These are phyloP conservation scores for Penicillium pulvis DNA, from an alignment of 495 filamentous ascomycete species.

Conservation along the genomic window DNA sequence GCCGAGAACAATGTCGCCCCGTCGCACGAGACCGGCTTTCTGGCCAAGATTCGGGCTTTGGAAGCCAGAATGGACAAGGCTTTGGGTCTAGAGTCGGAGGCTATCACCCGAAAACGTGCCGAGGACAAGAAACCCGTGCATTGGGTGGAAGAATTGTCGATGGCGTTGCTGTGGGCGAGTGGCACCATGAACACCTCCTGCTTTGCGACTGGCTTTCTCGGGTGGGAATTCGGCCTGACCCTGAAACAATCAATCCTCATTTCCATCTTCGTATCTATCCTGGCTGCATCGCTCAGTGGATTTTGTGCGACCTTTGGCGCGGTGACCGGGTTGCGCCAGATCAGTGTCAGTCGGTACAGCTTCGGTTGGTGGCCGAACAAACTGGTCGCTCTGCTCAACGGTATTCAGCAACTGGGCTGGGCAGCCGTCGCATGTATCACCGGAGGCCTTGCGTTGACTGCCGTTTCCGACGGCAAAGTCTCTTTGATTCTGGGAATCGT, in stretches of 20 bases:
- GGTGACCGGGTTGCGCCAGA: slow-evolving; percentile 76
- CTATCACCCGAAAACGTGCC: slow-evolving; percentile 49
- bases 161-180: slow-evolving; percentile 54
- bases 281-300: slow-evolving; percentile 15
- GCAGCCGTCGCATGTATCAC: slow-evolving; percentile 43
- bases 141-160: slow-evolving; percentile 38
- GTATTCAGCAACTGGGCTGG: slow-evolving; percentile 37
- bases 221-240: slow-evolving; percentile 37
- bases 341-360: slow-evolving; percentile 63
- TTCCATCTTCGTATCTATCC: slow-evolving; percentile 37
- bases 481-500: slow-evolving; percentile 45
- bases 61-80: slow-evolving; percentile 51
- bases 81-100: slow-evolving; percentile 53
- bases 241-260: slow-evolving; percentile 38
- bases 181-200: slow-evolving; percentile 58
- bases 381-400: slow-evolving; percentile 34
- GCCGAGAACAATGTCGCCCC: not conserved
- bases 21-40: slow-evolving; percentile 18
- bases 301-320: slow-evolving; percentile 64
- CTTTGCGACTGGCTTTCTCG: slow-evolving; percentile 46
- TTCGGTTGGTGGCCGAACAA: slow-evolving; percentile 38
- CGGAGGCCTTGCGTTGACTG: slow-evolving; percentile 38
- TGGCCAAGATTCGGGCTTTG: slow-evolving; percentile 37
- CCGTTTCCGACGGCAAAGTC: slow-evolving; percentile 37
- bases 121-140: slow-evolving; percentile 36